These are phyloP conservation scores for Fabrea salina DNA, from an alignment of 169 alveolate species.

Conservation along the genomic window DNA sequence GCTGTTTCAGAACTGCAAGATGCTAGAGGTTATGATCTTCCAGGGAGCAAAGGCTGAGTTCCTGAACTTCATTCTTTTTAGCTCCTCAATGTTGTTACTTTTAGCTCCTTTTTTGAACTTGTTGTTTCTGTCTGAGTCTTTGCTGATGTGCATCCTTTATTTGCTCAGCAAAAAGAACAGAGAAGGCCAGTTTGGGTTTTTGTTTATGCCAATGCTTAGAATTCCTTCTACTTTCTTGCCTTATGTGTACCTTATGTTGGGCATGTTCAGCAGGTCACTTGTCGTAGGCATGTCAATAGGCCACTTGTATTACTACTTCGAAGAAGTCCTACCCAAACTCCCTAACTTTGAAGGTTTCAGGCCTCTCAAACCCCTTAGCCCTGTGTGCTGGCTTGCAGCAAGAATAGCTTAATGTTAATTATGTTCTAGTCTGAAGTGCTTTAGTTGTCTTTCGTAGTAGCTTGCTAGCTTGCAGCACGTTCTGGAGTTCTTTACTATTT, in stretches of 20 bases:
- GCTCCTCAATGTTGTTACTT: not conserved
- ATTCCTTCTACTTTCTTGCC: constrained; percentile 24
- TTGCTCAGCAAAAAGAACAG: not conserved
- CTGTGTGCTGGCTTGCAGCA: constrained; percentile 1
- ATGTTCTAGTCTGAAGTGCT: too few species aligned
- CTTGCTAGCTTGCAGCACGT: constrained; percentile 12
- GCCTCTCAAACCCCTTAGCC: not conserved
- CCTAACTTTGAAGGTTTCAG: constrained; percentile 1
- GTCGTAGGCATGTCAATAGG: constrained; percentile 3
- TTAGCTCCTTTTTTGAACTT: constrained; percentile 20
- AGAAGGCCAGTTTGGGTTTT: not conserved
- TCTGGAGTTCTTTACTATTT: constrained; percentile 54
- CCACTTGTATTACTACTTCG: constrained; percentile 17
- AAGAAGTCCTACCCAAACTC: constrained; percentile 17
- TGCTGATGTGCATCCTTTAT: constrained; percentile 24
- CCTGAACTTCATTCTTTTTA: not conserved
- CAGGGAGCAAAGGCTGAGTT: constrained; percentile 28
- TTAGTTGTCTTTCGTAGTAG: too few species aligned
- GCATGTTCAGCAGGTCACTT: not conserved
- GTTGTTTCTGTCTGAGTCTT: constrained; percentile 11
- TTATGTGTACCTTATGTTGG: constrained; percentile 14
- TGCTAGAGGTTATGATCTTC: constrained; percentile 20
- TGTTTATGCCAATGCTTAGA: not conserved
- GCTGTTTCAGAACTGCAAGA: not conserved
- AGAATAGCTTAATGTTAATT: too few species aligned